Base-by-base conservation (phyloP, 352 stramenopile genomes). In the Pythium periplocum region DNA sequence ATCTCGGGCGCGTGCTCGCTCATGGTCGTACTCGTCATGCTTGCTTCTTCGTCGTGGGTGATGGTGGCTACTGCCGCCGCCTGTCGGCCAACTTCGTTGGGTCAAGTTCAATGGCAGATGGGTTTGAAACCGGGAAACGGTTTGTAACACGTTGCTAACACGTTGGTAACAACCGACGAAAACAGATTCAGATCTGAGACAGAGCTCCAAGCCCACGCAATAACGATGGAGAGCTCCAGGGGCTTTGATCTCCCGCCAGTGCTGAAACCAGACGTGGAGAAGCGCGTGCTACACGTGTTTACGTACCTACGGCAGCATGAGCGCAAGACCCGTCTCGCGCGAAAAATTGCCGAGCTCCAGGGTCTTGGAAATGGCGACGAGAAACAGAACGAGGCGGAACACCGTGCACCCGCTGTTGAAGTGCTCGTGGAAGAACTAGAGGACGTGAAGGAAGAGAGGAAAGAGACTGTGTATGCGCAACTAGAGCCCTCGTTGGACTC, bases 261-360 rank as follows among this genome's bases (percentile, higher is more conserved):
- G 56, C 59, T 84, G 30, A 65, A 69, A 42, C 49, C 64, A 3
- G 78, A 85, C n/a, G 62, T 61, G 17, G 63, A 72, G 36, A 57
- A 69, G 51, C 71, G 73, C 41, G 54, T 88, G 45, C 53, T 75
- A 55, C 71, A 73, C 4, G 59, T 78, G 11, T 86, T 88, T 42
- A 73, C 62, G 52, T 73, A 77, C 38, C 55, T 85, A 10, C 69
- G 75, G 5, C 75, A 86, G 58, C 71, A 85, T 48, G 73, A 84
- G 31, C 65, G 71, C 38, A 86, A 85, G 68, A 41, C 73, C 11
- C 69, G 56, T 30, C 61, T 74, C 5, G 55, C 62, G 37, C 69
- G 53, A 33, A 59, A 60, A 35, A 35, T 38, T 2, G 55, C 55
- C 6, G 61, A 68, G 46, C 26, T 68, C 31, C 55, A 42, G 30